Conservation (phyloP, 2,329 filamentous ascomycete species). For the Cladophialophora immunda region DNA sequence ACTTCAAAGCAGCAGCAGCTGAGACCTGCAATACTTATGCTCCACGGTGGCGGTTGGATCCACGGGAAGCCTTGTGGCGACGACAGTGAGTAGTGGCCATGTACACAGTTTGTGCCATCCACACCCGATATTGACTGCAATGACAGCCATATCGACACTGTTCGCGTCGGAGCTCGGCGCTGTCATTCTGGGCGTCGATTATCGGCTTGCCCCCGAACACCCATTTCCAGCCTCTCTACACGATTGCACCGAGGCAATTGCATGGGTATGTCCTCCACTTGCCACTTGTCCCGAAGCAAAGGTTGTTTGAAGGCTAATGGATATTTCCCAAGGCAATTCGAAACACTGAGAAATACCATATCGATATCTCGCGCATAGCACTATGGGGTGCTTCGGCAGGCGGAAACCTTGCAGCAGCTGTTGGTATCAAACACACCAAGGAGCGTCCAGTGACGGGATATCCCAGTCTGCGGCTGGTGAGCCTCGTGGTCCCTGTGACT, state of each 20-base stretch:
- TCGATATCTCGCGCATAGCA: slow-evolving; percentile 65
- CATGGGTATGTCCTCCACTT: slow-evolving; percentile 52
- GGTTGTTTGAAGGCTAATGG: neutral
- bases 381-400: slow-evolving; percentile 70
- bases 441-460: neutral
- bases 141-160: slow-evolving; percentile 8
- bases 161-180: slow-evolving; percentile 49
- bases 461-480: slow-evolving; percentile 44
- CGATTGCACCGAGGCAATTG: slow-evolving; percentile 67
- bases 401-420: slow-evolving; percentile 65
- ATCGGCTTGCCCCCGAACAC: slow-evolving; percentile 68
- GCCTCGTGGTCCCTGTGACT: slow-evolving; percentile 64
- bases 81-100: slow-evolving; percentile 13
- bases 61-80: slow-evolving; percentile 24
- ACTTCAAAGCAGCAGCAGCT: slow-evolving; percentile 1
- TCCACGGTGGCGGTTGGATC: slow-evolving; percentile 31
- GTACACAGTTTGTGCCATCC: neutral
- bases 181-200: slow-evolving; percentile 68
- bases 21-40: slow-evolving; percentile 21
- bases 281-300: slow-evolving; percentile 44
- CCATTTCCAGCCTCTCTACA: slow-evolving; percentile 71
- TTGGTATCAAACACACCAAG: slow-evolving; percentile 58
- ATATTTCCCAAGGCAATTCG: slow-evolving; percentile 49
- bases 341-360: slow-evolving; percentile 63
- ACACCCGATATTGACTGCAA: neutral